Conservation (phyloP, 441 rosid species). For the Adansonia gregorii region DNA sequence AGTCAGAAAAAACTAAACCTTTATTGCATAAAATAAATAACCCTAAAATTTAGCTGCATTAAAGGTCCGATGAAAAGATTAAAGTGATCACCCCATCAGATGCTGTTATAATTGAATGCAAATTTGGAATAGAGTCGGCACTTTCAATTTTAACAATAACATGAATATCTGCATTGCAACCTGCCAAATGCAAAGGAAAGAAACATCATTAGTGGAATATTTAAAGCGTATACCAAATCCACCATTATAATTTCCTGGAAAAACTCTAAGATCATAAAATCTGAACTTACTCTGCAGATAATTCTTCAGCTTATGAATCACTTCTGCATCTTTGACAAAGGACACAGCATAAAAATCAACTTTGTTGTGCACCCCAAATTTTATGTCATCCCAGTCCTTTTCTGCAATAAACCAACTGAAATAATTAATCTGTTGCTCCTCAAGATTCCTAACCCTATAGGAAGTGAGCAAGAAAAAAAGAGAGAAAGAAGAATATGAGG, state of each 20-base stretch:
- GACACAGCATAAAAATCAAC: constrained; percentile 98
- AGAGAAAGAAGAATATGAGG: too few relatives aligned
- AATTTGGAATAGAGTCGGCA: constrained; percentile 91
- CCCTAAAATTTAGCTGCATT: too few relatives aligned
- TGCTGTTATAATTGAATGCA: constrained; percentile 82
- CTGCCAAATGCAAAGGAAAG: constrained; percentile 36
- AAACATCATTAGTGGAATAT: too few relatives aligned
- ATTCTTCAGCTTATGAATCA: constrained; percentile 81
- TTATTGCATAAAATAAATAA: too few relatives aligned
- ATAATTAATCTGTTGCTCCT: too few relatives aligned
- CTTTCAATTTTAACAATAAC: constrained; percentile 90
- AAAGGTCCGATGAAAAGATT: too few relatives aligned
- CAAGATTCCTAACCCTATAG: too few relatives aligned
- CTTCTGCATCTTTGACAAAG: constrained; percentile 96
- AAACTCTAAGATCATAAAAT: too few relatives aligned
- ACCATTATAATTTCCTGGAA: too few relatives aligned
- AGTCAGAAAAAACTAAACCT: too few relatives aligned
- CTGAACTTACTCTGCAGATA: constrained; percentile 42
- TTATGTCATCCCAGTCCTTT: constrained; percentile 98
- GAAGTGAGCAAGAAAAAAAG: too few relatives aligned
- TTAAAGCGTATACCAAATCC: too few relatives aligned
- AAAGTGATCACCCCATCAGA: constrained; percentile 76
- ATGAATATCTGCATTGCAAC: constrained; percentile 78
- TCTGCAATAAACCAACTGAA: constrained; percentile 42
- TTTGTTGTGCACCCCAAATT: constrained; percentile 94